These are phyloP conservation scores for Tripterygium wilfordii DNA, from an alignment of 177 flowering plant species.

Conservation along the genomic window DNA sequence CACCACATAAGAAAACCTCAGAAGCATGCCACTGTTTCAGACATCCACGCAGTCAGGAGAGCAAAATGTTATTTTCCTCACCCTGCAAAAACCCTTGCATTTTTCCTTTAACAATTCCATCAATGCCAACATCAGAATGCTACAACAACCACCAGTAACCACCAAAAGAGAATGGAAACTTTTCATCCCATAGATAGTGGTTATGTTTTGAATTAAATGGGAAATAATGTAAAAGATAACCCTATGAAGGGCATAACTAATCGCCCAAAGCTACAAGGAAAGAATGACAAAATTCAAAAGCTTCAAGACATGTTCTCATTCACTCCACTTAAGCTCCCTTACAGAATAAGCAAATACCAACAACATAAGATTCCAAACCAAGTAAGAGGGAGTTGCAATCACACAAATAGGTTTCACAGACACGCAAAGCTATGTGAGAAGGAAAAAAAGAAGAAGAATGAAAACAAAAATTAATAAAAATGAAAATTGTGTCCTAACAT, in stretches of 20 bases:
- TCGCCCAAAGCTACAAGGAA: constrained; percentile 17
- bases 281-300: constrained; percentile 15
- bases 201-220: too few relatives aligned
- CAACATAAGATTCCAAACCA: constrained; percentile 15
- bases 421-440: too few relatives aligned
- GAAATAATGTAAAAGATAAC: constrained; percentile 5
- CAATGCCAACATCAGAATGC: constrained; percentile 9
- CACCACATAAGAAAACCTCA: neutral
- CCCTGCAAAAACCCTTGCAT: constrained; percentile 19
- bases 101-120: constrained; percentile 22
- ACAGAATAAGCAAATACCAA: constrained; percentile 16
- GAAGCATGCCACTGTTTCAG: neutral
- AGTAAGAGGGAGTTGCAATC: constrained; percentile 6
- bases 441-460: neutral
- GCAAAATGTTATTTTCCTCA: constrained; percentile 9
- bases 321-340: constrained; percentile 17
- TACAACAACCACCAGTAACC: constrained; percentile 18
- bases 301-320: neutral
- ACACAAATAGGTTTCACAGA: constrained; percentile 8
- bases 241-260: constrained; percentile 1
- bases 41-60: neutral
- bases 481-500: too few relatives aligned
- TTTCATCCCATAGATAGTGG: constrained; percentile 18
- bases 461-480: neutral
- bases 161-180: constrained; percentile 19